A percentile compares a stretch with the other conserved stretches of the same genome.
phyloP scores from a whole-genome alignment of 306 rosid genomes.

The Sesbania bispinosa region DNA sequence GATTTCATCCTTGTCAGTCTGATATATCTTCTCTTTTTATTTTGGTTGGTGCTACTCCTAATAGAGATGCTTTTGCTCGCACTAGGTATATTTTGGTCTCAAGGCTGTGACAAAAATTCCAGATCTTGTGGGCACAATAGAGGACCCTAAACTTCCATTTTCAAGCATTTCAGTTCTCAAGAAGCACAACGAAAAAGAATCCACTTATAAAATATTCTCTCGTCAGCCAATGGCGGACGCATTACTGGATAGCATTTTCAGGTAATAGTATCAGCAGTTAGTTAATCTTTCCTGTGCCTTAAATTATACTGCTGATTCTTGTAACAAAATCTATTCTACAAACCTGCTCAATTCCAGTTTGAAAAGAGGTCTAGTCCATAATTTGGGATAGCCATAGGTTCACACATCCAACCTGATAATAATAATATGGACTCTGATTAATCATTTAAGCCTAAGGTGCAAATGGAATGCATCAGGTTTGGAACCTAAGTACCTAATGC shows the following conservation, averaged over 20 bases:
- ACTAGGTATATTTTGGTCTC: slow-evolving; percentile 75
- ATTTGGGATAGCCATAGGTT: not conserved
- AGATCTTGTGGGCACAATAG: slow-evolving; percentile 77
- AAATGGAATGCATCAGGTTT: too few relatives aligned
- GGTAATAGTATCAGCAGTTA: slow-evolving; percentile 48
- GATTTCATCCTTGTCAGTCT: not conserved
- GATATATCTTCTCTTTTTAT: slow-evolving; percentile 6
- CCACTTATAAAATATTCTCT: slow-evolving; percentile 83
- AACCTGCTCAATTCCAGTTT: not conserved
- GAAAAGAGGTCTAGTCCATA: not conserved
- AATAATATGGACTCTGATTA: not conserved
- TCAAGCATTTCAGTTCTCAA: slow-evolving; percentile 80
- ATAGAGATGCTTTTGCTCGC: slow-evolving; percentile 25
- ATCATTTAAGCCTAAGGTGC: not conserved
- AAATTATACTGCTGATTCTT: slow-evolving; percentile 5
- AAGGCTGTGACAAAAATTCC: slow-evolving; percentile 52
- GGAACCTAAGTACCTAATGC: too few relatives aligned
- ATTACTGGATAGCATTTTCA: slow-evolving; percentile 70
- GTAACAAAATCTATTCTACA: not conserved
- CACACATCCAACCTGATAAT: slow-evolving; percentile 6
- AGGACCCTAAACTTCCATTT: slow-evolving; percentile 76
- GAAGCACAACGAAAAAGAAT: slow-evolving; percentile 57
- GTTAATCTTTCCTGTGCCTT: not conserved
- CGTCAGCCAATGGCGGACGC: slow-evolving; percentile 67
- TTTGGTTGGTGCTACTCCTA: slow-evolving; percentile 12